phyloP scores from a whole-genome alignment of 176 grass and related monocot genomes.

The Eragrostis nindensis region DNA sequence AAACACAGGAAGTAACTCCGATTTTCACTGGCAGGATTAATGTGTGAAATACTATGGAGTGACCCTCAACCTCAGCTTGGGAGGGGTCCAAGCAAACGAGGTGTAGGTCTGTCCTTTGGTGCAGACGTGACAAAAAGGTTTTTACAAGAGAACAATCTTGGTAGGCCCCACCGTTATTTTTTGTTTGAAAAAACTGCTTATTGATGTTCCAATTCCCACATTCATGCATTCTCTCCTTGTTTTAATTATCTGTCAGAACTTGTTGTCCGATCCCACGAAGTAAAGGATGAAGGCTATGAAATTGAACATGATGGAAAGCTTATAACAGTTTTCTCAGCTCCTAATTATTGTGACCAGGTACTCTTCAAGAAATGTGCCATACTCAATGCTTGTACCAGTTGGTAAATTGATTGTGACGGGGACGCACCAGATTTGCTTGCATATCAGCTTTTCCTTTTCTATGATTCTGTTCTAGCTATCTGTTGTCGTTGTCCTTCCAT shows the following conservation, averaged over 20 bases:
- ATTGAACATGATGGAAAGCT: constrained; percentile 87
- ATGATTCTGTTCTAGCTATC: not conserved
- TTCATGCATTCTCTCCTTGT: not conserved
- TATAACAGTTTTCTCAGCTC: constrained; percentile 89
- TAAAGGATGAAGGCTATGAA: constrained; percentile 93
- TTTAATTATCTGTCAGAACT: constrained; percentile 55
- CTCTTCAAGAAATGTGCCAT: not conserved
- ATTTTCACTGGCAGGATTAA: constrained; percentile 51
- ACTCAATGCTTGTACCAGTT: not conserved
- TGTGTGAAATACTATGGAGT: constrained; percentile 91
- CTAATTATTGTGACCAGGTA: constrained; percentile 94
- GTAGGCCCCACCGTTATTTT: constrained; percentile 1
- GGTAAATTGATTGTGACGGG: not conserved
- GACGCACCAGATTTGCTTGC: not conserved
- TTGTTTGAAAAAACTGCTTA: constrained; percentile 17
- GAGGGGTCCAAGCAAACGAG: constrained; percentile 88
- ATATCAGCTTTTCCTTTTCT: not conserved
- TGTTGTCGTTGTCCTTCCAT: not conserved
- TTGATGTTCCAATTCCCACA: not conserved
- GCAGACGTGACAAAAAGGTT: constrained; percentile 77
- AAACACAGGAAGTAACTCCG: too few relatives aligned
- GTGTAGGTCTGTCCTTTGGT: constrained; percentile 88
- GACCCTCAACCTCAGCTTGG: constrained; percentile 78
- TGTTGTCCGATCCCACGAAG: constrained; percentile 86
- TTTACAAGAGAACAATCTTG: constrained; percentile 52